Base-by-base conservation (phyloP, 1,139 yeast genomes). In the Hansenula anomala region DNA sequence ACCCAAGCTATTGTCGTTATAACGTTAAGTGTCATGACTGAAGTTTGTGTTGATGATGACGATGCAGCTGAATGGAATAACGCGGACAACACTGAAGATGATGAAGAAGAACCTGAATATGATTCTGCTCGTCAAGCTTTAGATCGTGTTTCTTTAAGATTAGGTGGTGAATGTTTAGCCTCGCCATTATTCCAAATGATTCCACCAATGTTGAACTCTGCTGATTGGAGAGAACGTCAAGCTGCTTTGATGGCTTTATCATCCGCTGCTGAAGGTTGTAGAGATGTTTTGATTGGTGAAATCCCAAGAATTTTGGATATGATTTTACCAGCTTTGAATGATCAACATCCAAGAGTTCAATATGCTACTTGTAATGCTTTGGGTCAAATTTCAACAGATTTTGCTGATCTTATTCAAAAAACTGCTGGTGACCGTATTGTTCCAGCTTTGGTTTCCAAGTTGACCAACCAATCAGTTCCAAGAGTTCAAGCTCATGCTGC, bases 401-500 rank as follows among this genome's bases (percentile, higher is more conserved):
- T 92, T 64, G 92, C 97, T 6, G 95, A 87, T 51, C 71, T 75
- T 18, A 84, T 92, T 46, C 97, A 92, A 67, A 73, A 82, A 55
- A 79, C 86, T 37, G 75, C 89, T 22, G 95, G 92, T 46, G 76
- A 75, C 49, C 71, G 84, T 48, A 81, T 92, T 31, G 69, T 94
- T 39, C 97, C 97, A 11, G 94, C 95, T 6, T 73, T 92, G 48
- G 86, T 90, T 41, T 81, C 95, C 4, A 88, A 78, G 69, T 72
- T 90, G 43, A 80, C 84, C 4, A 69, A 67, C 46, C 71, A 71
- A 42, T 77, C 86, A 18, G 89, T 84, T 25, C 95, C 94, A 42
- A 73, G 97, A 55, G 98, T 92, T 22, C 97, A 90, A 64, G 89
- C 97, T 0, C 98, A 92, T 59, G 98, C 97, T 14, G 97, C 98